Base-by-base conservation (phyloP, 495 filamentous ascomycete species). In the Penicillium desertorum region DNA sequence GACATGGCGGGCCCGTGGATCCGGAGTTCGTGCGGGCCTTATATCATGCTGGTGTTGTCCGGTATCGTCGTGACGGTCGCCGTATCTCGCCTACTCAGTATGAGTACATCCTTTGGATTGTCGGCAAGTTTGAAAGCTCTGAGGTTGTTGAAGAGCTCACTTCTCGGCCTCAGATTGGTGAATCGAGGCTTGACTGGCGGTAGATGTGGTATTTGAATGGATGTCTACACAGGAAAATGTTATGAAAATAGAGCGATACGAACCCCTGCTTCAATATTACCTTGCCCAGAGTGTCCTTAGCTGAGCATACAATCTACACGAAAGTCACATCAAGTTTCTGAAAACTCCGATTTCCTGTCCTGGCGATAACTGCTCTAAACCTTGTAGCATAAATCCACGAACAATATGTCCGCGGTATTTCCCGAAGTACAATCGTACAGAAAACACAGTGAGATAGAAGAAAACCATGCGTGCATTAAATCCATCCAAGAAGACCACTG, bases 31-130 rank as follows among this genome's bases (percentile, higher is more conserved):
- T 69, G 10, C 75, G 76, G 22, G 74, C 78, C 4, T 61, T 80
- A 69, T 77, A 76, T 52, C 75, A 79, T 66, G 76, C 76, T 44
- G 78, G 75, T 25, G 63, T 81, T 19, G 71, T 72, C 16, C 63
- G 78, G 10, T 75, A 64, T 53, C 71, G 73, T 36, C 61, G 68
- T 20, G 65, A 67, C 22, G 72, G 70, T 9, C 56, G 45, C 3
- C 59, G 58, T 12, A 60, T 80, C 3, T 54, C 70, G 5, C 39
- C 45, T 6, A 54, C 53, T 45, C 71, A 66, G 51, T 71, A 75
- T 58, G 51, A 62, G 17, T 78, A 71, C 54, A 77, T 80, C 16
- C 57, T 74, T 53, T 58, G 65, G 54, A 48, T 73, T 45, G 69
- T 78, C 12, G 50, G 54, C 27, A 57, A 66, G 51, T 59, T 72